These are phyloP conservation scores for Paratinospora sagittata DNA, from an alignment of 164 flowering plant species.

Conservation along the genomic window DNA sequence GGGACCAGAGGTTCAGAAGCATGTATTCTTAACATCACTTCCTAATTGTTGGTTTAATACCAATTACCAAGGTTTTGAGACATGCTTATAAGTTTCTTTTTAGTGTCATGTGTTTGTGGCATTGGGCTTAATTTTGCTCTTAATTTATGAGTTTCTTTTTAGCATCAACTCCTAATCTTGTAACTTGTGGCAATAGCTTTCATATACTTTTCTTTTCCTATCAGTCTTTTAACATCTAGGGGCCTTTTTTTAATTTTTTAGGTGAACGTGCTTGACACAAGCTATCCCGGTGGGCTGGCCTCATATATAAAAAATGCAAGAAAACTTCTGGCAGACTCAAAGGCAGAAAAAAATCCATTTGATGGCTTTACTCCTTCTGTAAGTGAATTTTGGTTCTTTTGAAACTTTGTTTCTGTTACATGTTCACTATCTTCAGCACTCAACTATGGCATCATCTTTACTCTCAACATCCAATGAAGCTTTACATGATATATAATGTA, in stretches of 20 bases:
- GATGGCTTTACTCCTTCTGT: constrained; percentile 96
- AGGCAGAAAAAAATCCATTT: constrained; percentile 88
- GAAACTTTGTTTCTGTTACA: constrained; percentile 1
- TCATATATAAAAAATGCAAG: constrained; percentile 76
- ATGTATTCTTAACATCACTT: neutral
- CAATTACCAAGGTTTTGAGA: neutral
- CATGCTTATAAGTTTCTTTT: neutral
- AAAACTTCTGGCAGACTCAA: constrained; percentile 81
- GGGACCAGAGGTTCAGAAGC: too few species aligned
- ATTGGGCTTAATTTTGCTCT: neutral
- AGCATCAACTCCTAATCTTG: neutral
- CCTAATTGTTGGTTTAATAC: neutral
- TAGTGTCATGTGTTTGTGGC: neutral
- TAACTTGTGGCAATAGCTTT: neutral
- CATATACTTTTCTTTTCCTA: neutral
- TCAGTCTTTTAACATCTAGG: constrained; percentile 5
- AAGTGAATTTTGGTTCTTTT: constrained; percentile 29
- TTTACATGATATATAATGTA: too few species aligned
- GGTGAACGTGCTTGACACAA: constrained; percentile 62
- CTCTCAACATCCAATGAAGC: neutral
- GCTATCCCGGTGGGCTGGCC: constrained; percentile 84
- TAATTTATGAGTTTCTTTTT: neutral
- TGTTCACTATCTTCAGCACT: neutral
- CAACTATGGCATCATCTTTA: neutral
- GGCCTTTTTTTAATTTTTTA: constrained; percentile 20